Evolutionary conservation across 257 asterid genomes (phyloP).

Genomic region (Scutellaria baicalensis): DNA sequence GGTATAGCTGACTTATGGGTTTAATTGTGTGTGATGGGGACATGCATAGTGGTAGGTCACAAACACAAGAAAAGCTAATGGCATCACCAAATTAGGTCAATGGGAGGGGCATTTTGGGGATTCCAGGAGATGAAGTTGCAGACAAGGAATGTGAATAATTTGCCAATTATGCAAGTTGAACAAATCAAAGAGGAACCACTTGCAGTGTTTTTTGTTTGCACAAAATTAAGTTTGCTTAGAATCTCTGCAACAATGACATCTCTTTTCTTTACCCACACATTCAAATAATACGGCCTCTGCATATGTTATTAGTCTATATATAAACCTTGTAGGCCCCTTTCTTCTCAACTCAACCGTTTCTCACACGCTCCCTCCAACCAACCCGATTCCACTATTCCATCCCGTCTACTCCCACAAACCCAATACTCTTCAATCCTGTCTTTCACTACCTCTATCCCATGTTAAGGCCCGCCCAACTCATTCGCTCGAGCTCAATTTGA

Average conservation of each 20-base stretch:
- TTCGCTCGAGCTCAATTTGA: no score
- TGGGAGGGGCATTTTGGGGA: slow-evolving; percentile 11
- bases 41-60: slow-evolving; percentile 30
- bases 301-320: slow-evolving; percentile 21
- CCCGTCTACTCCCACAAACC: no score
- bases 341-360: slow-evolving; percentile 23
- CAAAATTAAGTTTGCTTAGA: slow-evolving; percentile 44
- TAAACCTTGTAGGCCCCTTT: slow-evolving; percentile 31
- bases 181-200: slow-evolving; percentile 37
- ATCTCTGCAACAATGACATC: slow-evolving; percentile 69
- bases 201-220: slow-evolving; percentile 32
- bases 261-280: slow-evolving; percentile 23
- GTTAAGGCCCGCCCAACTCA: no score
- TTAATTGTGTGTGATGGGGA: slow-evolving; percentile 9
- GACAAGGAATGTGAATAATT: slow-evolving; percentile 28
- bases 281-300: slow-evolving; percentile 33
- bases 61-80: slow-evolving; percentile 2
- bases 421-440: no score
- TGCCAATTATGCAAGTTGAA: slow-evolving; percentile 46
- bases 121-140: neutral
- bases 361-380: slow-evolving; percentile 28
- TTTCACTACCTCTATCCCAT: no score
- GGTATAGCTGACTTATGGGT: slow-evolving; percentile 19
- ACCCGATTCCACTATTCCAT: no score
- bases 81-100: slow-evolving; percentile 26